phyloP scores from a whole-genome alignment of 192 early-diverging fungal genomes.

The Linderina pennispora region DNA sequence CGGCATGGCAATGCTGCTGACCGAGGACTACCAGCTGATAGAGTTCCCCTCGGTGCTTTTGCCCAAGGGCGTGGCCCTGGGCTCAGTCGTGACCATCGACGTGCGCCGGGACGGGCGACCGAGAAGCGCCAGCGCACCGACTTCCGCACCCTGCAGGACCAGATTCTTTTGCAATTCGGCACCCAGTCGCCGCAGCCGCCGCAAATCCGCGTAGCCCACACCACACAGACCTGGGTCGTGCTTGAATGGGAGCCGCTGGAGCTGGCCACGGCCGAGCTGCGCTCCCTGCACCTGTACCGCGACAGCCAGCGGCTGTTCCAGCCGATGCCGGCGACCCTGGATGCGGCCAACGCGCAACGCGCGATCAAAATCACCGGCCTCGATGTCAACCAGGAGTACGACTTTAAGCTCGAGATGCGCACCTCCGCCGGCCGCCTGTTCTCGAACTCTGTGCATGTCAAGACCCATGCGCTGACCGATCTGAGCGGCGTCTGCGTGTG shows the following conservation, averaged over 20 bases:
- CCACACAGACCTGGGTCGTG: slow-evolving; percentile 81
- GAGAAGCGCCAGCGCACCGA: slow-evolving; percentile 76
- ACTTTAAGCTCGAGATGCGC: slow-evolving; percentile 81
- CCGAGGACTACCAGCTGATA: slow-evolving; percentile 96
- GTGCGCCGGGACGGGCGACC: slow-evolving; percentile 84
- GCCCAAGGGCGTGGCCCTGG: slow-evolving; percentile 87
- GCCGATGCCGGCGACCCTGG: slow-evolving; percentile 35
- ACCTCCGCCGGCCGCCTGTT: slow-evolving; percentile 84
- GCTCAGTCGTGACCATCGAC: slow-evolving; percentile 94
- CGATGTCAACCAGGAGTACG: slow-evolving; percentile 86
- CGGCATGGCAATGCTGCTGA: slow-evolving; percentile 87
- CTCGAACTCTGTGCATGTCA: slow-evolving; percentile 68
- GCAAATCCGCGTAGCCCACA: slow-evolving; percentile 64
- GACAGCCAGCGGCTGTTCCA: slow-evolving; percentile 77
- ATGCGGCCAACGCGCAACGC: slow-evolving; percentile 13
- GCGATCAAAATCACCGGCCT: slow-evolving; percentile 81
- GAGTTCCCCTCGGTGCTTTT: slow-evolving; percentile 96
- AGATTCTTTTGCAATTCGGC: slow-evolving; percentile 76
- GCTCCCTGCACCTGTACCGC: slow-evolving; percentile 86
- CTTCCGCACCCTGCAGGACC: slow-evolving; percentile 82
- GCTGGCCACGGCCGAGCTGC: slow-evolving; percentile 74
- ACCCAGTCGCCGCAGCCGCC: slow-evolving; percentile 73
- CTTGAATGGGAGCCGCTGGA: slow-evolving; percentile 90
- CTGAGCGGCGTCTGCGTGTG: slow-evolving; percentile 94
- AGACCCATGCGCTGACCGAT: slow-evolving; percentile 93